phyloP scores from a whole-genome alignment of 75 land plant species.

The Larix kaempferi region DNA sequence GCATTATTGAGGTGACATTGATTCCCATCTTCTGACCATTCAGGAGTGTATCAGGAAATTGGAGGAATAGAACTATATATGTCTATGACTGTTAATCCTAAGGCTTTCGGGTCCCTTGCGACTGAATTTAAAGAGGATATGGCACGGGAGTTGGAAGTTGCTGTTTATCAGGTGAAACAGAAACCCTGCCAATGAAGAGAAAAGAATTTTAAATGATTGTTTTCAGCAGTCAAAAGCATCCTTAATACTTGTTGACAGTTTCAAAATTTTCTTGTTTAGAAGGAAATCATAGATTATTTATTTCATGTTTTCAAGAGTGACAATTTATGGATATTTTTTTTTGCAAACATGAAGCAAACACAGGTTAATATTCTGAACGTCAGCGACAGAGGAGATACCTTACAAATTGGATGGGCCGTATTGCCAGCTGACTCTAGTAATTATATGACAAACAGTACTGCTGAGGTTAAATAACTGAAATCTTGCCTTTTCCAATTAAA shows the following conservation, averaged over 20 bases:
- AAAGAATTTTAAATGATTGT: neutral
- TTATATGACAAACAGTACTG: constrained; percentile 4
- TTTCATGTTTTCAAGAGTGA: neutral
- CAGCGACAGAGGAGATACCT: neutral
- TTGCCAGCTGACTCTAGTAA: constrained; percentile 2
- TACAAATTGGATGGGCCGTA: neutral
- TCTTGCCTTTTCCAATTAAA: neutral
- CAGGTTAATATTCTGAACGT: constrained; percentile 6
- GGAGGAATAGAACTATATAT: constrained; percentile 3
- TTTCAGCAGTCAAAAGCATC: neutral
- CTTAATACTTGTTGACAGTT: neutral
- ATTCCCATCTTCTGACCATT: neutral
- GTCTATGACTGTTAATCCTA: neutral
- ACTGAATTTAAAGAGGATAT: constrained; percentile 7
- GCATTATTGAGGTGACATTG: neutral
- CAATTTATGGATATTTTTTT: neutral
- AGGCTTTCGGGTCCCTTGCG: neutral
- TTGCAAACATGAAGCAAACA: neutral
- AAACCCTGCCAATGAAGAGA: neutral
- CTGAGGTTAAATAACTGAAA: neutral
- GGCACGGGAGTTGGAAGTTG: constrained; percentile 11
- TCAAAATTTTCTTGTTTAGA: neutral
- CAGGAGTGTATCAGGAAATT: constrained; percentile 8
- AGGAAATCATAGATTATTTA: neutral
- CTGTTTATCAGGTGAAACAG: neutral